Percentiles rank a stretch among this genome's conserved stretches.
These are phyloP conservation scores for Wallacemonas collosoma DNA, from an alignment of 208 protist genomes.

Conservation along the genomic window DNA sequence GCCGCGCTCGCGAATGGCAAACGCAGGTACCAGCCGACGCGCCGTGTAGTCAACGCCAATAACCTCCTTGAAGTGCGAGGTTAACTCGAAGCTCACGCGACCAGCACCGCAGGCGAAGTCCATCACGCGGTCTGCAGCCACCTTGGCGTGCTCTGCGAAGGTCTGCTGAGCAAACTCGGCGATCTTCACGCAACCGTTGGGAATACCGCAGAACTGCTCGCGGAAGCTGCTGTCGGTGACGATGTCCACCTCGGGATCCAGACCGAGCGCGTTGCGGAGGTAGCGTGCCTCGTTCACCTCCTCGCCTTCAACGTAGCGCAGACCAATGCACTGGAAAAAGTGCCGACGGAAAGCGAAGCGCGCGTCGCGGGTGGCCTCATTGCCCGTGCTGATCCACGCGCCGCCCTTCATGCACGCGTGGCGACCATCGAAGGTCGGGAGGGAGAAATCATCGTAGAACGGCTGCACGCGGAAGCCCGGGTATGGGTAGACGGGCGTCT, in stretches of 20 bases:
- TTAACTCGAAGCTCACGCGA: constrained; percentile 83
- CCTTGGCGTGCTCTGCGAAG: constrained; percentile 58
- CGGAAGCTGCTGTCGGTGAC: constrained; percentile 79
- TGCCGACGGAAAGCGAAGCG: constrained; percentile 95
- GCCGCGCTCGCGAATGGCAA: constrained; percentile 82
- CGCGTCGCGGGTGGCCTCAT: constrained; percentile 91
- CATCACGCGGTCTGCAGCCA: constrained; percentile 51
- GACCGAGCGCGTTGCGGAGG: constrained; percentile 36
- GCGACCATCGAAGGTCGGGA: constrained; percentile 95
- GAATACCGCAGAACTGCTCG: constrained; percentile 52
- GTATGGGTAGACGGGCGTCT: constrained; percentile 91
- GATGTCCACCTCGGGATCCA: constrained; percentile 83
- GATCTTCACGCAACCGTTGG: constrained; percentile 75
- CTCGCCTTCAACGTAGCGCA: constrained; percentile 90
- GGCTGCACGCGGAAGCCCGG: constrained; percentile 92
- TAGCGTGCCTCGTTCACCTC: constrained; percentile 33
- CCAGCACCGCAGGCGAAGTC: constrained; percentile 88
- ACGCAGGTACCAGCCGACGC: constrained; percentile 81
- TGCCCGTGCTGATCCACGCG: constrained; percentile 93
- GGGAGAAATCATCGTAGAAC: constrained; percentile 97
- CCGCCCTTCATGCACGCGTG: constrained; percentile 96
- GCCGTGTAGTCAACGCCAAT: constrained; percentile 87
- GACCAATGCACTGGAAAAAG: constrained; percentile 96
- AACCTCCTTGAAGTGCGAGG: constrained; percentile 68
- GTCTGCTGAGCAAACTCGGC: constrained; percentile 54